Evolutionary conservation across 345 rosid genomes (phyloP).

Genomic region (rapeseed (Brassica napus)): Da-Ae NC_063434.1:28651501-28652000

Average conservation of each 20-base stretch:
- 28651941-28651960: neutral
- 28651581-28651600: neutral
- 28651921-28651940: neutral
- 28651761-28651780: too few relatives aligned
- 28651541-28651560: neutral
- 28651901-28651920: too few relatives aligned
- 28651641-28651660: neutral
- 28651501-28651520: neutral
- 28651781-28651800: too few relatives aligned
- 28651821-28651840: too few relatives aligned
- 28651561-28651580: neutral
- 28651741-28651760: too few relatives aligned
- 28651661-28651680: neutral
- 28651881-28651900: too few relatives aligned
- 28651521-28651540: neutral
- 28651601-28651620: neutral
- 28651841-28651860: too few relatives aligned
- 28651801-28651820: too few relatives aligned
- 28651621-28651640: neutral
- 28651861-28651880: too few relatives aligned
- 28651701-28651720: neutral
- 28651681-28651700: neutral
- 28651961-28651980: too few relatives aligned
- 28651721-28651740: too few relatives aligned
- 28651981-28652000: too few relatives aligned